Evolutionary conservation across 768 basidiomycete genomes (phyloP), one percentile per base, ranked within the genome.

Genomic region (Sporobolomyces pararoseus): DNA sequence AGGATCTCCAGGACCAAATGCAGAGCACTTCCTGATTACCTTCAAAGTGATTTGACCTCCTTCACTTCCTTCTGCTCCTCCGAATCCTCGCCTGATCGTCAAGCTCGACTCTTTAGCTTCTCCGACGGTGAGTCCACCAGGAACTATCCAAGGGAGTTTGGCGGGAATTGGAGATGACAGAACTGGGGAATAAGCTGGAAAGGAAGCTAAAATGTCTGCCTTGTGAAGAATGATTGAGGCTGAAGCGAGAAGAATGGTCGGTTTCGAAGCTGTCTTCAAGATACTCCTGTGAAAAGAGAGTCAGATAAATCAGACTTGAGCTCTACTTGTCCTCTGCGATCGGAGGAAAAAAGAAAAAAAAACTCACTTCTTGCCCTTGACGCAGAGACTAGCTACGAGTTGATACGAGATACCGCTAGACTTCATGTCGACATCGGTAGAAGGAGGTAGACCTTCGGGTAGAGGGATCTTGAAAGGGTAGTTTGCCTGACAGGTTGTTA

Each of bases 371-470:
- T 95, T 95, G 58, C 89, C 89, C 71, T 90, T 89, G 32, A 87
- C 85, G 76, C 90, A 92, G 32, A 94, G 84, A 52, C 86, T 89
- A 7, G 90, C 93, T 17, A 94, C 85, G 17, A 97, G 85, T 78
- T 96, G 93, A 76, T 97, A 96, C 70, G 87, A 84, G 71, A 97
- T 88, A 6, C 91, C 90, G 67, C 88, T 88, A 76, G 85, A 85
- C 78, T 85, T 87, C 65, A 70, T 61, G 47, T 91, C 89, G 66
- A 96, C 82, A 7, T 88, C 85, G 66, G 92, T 85, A 49, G 85
- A 89, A 21, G 93, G 91, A 3, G 94, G 93, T 67, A 92, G 88
- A 14, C 89, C 89, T 79, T 95, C 91, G 0, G 94, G 94, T 76
- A 97, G 87, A 31, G 92, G 88, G 58, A 97, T 89, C 65, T 86